These are phyloP conservation scores for Davidsoniella eucalypti DNA, from an alignment of 2,329 filamentous ascomycete species.

Conservation along the genomic window DNA sequence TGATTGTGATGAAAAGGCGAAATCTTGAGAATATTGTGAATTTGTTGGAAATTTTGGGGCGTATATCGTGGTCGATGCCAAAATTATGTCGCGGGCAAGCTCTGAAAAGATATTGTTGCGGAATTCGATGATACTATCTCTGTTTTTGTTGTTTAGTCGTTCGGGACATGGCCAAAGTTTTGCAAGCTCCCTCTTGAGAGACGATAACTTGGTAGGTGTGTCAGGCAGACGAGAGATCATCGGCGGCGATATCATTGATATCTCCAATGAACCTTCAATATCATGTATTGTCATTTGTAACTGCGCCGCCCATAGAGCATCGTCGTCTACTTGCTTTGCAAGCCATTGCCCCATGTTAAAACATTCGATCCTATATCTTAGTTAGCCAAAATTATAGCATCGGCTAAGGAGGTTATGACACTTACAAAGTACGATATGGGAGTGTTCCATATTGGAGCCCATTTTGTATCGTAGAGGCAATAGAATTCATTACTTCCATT, in stretches of 20 bases:
- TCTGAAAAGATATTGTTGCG: background rate
- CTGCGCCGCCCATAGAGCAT: slow-evolving; percentile 1
- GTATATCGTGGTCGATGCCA: background rate
- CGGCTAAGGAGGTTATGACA: background rate
- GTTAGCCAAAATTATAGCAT: background rate
- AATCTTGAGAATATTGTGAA: background rate
- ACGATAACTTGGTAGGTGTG: background rate
- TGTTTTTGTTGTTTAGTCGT: background rate
- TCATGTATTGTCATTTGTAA: background rate
- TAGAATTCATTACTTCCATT: background rate
- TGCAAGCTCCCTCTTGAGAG: background rate
- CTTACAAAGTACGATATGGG: slow-evolving; percentile 9
- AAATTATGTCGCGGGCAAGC: background rate
- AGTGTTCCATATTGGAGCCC: background rate
- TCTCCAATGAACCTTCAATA: background rate
- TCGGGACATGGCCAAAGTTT: background rate
- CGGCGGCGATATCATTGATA: background rate
- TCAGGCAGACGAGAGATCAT: background rate
- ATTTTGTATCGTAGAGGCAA: background rate
- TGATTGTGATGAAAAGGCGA: background rate
- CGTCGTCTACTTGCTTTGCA: background rate
- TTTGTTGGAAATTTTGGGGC: background rate
- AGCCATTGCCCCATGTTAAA: background rate
- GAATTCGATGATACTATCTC: background rate
- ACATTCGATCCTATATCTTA: slow-evolving; percentile 3